A percentile compares a stretch with the other conserved stretches of the same genome.
phyloP scores from a whole-genome alignment of 768 basidiomycete species.

The Xanthoconium purpureum region DNA sequence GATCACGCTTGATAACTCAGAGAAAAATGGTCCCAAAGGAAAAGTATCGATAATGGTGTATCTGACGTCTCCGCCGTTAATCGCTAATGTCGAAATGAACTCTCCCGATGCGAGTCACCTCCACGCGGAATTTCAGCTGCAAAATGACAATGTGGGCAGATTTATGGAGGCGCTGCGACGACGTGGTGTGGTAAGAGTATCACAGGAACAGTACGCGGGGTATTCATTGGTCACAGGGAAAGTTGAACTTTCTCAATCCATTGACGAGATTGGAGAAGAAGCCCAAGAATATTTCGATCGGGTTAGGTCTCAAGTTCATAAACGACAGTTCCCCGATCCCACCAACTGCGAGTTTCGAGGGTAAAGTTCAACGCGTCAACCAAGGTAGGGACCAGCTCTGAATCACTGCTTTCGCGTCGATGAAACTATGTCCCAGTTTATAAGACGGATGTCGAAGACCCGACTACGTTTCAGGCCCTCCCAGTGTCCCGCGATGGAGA shows the following conservation, averaged over 20 bases:
- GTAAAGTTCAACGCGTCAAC: constrained; percentile 31
- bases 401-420: neutral
- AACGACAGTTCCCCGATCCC: constrained; percentile 21
- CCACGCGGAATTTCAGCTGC: constrained; percentile 40
- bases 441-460: constrained; percentile 25
- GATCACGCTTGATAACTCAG: constrained; percentile 26
- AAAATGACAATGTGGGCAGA: constrained; percentile 30
- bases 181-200: constrained; percentile 45
- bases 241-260: constrained; percentile 28
- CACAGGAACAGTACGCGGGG: neutral
- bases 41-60: constrained; percentile 29
- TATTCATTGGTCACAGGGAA: constrained; percentile 25
- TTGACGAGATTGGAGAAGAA: constrained; percentile 11
- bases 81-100: constrained; percentile 33
- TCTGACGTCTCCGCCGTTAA: constrained; percentile 37
- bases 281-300: constrained; percentile 25
- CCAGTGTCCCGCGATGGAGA: neutral
- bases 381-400: constrained; percentile 16
- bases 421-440: constrained; percentile 21
- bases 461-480: neutral
- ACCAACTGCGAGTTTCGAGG: constrained; percentile 30
- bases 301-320: constrained; percentile 23
- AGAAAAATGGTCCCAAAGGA: constrained; percentile 15
- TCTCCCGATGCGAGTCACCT: constrained; percentile 17
- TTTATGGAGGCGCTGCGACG: constrained; percentile 42